Conservation (phyloP, 257 asterid genomes). For the Hygrophila difformis region DNA sequence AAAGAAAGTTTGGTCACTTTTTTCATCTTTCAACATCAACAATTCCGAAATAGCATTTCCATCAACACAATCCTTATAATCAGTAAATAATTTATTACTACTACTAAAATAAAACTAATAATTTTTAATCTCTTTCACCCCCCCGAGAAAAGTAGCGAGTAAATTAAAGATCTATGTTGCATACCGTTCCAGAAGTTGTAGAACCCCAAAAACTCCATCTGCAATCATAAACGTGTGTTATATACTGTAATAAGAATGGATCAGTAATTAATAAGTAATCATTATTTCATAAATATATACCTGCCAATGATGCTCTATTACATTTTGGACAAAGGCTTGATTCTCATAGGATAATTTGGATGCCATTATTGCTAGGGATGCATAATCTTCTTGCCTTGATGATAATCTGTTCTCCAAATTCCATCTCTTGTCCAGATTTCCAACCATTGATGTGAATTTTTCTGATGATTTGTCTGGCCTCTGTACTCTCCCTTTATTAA, state of each 20-base stretch:
- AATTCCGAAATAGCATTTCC: too few species aligned
- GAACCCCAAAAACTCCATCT: slow-evolving; percentile 58
- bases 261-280: neutral
- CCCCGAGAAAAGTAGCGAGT: neutral
- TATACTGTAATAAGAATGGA: neutral
- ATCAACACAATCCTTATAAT: too few species aligned
- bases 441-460: slow-evolving; percentile 32
- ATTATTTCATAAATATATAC: slow-evolving; percentile 14
- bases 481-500: slow-evolving; percentile 35
- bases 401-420: slow-evolving; percentile 24
- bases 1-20: too few species aligned
- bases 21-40: too few species aligned
- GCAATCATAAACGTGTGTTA: too few species aligned
- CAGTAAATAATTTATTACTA: too few species aligned
- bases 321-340: slow-evolving; percentile 26
- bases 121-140: too few species aligned
- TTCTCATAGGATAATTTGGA: slow-evolving; percentile 62
- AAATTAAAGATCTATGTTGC: too few species aligned
- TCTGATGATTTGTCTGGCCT: slow-evolving; percentile 45
- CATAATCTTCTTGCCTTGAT: slow-evolving; percentile 11
- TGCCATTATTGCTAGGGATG: slow-evolving; percentile 49
- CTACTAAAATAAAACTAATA: too few species aligned
- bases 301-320: slow-evolving; percentile 44
- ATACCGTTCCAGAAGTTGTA: slow-evolving; percentile 60
- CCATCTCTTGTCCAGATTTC: slow-evolving; percentile 34